A percentile compares a stretch with the other conserved stretches of the same genome.
Conservation (phyloP, 352 stramenopile genomes). For the Globisporangium paroecandrum region DNA sequence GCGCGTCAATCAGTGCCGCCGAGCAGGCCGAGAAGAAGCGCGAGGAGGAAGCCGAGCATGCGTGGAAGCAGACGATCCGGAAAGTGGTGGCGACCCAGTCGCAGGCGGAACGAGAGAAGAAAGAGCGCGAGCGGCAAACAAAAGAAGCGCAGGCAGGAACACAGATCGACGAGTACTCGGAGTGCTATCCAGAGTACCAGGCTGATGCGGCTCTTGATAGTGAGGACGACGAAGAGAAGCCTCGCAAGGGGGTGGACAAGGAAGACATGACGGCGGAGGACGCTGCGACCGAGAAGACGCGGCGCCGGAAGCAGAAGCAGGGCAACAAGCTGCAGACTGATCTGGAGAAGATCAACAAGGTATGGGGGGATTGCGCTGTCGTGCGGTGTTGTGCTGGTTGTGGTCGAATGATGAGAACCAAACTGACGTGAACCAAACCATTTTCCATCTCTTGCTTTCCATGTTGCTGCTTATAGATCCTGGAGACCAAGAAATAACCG, state of each 20-base stretch:
- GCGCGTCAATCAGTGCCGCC: constrained; percentile 58
- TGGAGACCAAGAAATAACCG: constrained; percentile 9
- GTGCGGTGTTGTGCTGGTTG: neutral
- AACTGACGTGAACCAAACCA: neutral
- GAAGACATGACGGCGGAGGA: constrained; percentile 24
- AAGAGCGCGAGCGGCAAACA: constrained; percentile 30
- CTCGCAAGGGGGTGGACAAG: constrained; percentile 25
- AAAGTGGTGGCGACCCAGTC: constrained; percentile 53
- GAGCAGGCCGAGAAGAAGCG: constrained; percentile 37
- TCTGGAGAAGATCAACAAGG: constrained; percentile 74
- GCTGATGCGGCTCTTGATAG: constrained; percentile 37
- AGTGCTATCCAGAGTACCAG: constrained; percentile 53
- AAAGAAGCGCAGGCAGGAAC: constrained; percentile 39
- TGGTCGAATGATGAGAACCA: neutral
- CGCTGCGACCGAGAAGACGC: constrained; percentile 25
- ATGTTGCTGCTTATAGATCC: neutral
- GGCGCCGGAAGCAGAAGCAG: constrained; percentile 64
- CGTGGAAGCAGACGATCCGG: constrained; percentile 56
- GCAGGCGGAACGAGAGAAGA: constrained; percentile 36
- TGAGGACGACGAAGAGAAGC: constrained; percentile 64
- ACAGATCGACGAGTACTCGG: constrained; percentile 49
- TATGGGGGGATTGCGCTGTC: constrained; percentile 21
- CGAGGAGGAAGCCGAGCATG: constrained; percentile 40
- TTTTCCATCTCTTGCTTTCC: neutral
- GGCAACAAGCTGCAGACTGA: constrained; percentile 66